Base-by-base conservation (phyloP, 1,284 basidiomycete genomes). In the Macrocybe sp. region DNA sequence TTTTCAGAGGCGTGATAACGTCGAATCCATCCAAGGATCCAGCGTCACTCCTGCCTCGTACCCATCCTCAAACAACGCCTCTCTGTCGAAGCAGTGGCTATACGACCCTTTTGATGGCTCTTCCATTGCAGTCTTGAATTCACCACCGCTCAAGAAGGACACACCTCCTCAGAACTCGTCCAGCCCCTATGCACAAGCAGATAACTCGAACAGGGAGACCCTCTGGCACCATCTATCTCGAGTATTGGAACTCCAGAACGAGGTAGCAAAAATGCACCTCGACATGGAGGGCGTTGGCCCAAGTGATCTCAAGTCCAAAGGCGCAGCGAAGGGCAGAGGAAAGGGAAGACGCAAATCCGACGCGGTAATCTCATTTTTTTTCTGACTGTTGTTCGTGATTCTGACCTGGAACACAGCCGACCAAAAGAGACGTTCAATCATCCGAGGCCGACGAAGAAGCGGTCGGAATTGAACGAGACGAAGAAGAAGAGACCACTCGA, bases 251-350 rank as follows among this genome's bases (percentile, higher is more conserved):
- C 64, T 89, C 29, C 85, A 89, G 61, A 79, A 75, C 46, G 78
- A 85, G 52, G 78, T 89, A 34, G 81, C 86, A 4, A 70, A 66
- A 50, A 77, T 85, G 74, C 86, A 89, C 59, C 65, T 81, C 12
- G 76, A 82, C 36, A 85, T 89, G 83, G 86, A 89, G 60, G 75
- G 75, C 35, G 72, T 83, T 33, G 78, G 79, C 9, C 54, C 56
- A 28, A 57, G 63, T 37, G 60, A 68, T 49, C 50, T 60, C 28
- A 65, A 71, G 56, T 55, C 59, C 31, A 65, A 72, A 52, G 47
- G 53, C 34, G 12, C 41, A 22, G 50, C 47, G 8, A 60, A 64
- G 62, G 56, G 54, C 41, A 62, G 56, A 52, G 49, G 49, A 44
- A 36, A 39, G 41, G 22, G 47, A 53, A 37, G 28, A 22, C 22